Evolutionary conservation across 208 protist species (phyloP).

Genomic region (Leishmania martiniquensis): DNA sequence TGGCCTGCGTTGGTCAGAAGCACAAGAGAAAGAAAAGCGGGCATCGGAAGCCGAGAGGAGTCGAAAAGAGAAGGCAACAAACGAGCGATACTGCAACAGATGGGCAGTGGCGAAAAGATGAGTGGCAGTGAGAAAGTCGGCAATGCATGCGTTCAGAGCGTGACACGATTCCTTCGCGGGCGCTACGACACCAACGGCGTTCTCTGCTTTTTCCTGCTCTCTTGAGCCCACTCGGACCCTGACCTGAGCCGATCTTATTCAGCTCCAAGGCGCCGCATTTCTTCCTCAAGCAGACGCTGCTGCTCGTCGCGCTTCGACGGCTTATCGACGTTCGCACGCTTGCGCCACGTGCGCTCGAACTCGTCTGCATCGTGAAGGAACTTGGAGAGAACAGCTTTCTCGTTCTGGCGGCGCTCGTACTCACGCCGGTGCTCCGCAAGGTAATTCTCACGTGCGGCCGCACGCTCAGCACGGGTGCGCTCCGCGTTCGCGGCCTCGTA

Average conservation of each 20-base stretch:
- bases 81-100: not conserved
- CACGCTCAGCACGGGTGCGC: conserved; percentile 54
- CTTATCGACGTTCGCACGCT: conserved; percentile 43
- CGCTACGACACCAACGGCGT: not conserved
- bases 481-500: conserved; percentile 56
- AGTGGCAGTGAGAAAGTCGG: not conserved
- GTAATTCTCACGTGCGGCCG: conserved; percentile 62
- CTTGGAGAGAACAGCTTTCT: conserved; percentile 55
- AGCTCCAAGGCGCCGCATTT: conserved; percentile 60
- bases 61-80: not conserved
- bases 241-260: not conserved
- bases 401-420: conserved; percentile 73
- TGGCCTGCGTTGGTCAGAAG: no score
- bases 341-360: conserved; percentile 62
- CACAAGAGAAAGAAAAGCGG: not conserved
- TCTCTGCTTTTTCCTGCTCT: no score
- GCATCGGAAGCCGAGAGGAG: not conserved
- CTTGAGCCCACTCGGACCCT: no score
- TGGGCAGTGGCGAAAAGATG: not conserved
- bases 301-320: conserved; percentile 82
- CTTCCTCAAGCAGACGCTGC: conserved; percentile 66
- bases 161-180: not conserved
- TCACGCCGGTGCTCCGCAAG: conserved; percentile 80
- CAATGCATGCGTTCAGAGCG: not conserved
- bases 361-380: conserved; percentile 62